A percentile compares a stretch with the other conserved stretches of the same genome.
Conservation (phyloP, 495 filamentous ascomycete genomes). For the Aspergillus diversus region DNA sequence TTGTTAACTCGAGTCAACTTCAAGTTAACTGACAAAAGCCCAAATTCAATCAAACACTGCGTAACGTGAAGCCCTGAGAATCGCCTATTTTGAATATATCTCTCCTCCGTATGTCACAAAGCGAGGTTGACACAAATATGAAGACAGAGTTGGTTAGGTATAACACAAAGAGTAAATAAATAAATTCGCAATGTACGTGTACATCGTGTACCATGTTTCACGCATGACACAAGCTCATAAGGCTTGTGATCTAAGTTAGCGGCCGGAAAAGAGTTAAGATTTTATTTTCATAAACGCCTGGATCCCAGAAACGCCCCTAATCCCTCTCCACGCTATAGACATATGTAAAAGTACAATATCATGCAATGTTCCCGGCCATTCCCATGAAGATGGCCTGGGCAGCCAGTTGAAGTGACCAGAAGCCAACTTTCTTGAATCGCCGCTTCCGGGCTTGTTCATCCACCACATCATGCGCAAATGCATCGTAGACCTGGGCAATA, state of each 20-base stretch:
- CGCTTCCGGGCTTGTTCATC: slow-evolving; percentile 83
- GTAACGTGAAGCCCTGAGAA: too few relatives aligned
- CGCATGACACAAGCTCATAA: not conserved
- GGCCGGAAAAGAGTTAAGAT: slow-evolving; percentile 10
- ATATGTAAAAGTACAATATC: slow-evolving; percentile 37
- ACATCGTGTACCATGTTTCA: not conserved
- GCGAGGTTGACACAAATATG: not conserved
- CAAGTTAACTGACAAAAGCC: too few relatives aligned
- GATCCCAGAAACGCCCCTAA: slow-evolving; percentile 17
- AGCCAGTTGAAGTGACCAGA: slow-evolving; percentile 90
- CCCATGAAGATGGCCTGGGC: slow-evolving; percentile 96
- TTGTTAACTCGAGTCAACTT: too few relatives aligned
- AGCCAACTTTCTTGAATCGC: slow-evolving; percentile 91
- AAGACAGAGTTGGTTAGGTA: slow-evolving; percentile 1
- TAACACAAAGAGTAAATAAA: not conserved
- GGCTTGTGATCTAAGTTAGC: not conserved
- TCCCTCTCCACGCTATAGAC: slow-evolving; percentile 12
- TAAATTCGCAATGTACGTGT: not conserved
- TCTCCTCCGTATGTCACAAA: too few relatives aligned
- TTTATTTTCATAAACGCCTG: slow-evolving; percentile 19
- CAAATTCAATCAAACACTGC: too few relatives aligned
- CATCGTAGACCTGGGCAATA: slow-evolving; percentile 70
- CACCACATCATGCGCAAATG: slow-evolving; percentile 85
- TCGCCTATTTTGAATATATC: too few relatives aligned
- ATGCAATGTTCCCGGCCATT: slow-evolving; percentile 84